These are phyloP conservation scores for Syncephalastrum racemosum DNA, from an alignment of 371 early-diverging fungal species.

Conservation along the genomic window DNA sequence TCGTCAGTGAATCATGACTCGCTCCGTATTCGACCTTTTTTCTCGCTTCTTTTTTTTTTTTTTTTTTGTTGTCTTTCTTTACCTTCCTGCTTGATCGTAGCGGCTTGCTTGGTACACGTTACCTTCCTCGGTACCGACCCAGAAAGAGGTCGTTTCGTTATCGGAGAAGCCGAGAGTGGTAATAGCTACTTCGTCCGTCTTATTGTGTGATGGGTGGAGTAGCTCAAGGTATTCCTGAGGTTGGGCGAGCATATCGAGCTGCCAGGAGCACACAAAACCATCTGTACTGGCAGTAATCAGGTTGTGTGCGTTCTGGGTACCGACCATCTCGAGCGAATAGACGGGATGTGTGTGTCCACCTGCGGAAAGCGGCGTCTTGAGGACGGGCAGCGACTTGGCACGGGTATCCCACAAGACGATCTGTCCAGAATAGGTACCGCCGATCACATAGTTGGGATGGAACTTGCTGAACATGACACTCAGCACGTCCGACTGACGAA, in stretches of 20 bases:
- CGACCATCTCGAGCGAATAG: constrained; percentile 85
- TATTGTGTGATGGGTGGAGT: constrained; percentile 70
- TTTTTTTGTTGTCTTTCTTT: constrained; percentile 6
- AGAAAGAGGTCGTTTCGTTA: constrained; percentile 89
- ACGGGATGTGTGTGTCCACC: constrained; percentile 97
- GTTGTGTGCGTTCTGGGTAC: constrained; percentile 93
- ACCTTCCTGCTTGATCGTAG: constrained; percentile 90
- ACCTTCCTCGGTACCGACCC: constrained; percentile 97
- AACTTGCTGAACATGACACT: constrained; percentile 88
- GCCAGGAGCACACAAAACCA: constrained; percentile 95
- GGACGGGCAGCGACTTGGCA: constrained; percentile 80
- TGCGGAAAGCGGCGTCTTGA: constrained; percentile 85
- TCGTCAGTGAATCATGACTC: too few relatives aligned
- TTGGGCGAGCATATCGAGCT: constrained; percentile 93
- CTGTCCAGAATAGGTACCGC: constrained; percentile 97
- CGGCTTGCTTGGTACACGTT: constrained; percentile 89
- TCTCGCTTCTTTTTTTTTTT: too few relatives aligned
- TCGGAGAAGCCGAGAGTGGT: constrained; percentile 89
- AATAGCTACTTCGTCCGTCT: constrained; percentile 91
- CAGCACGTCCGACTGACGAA: constrained; percentile 86
- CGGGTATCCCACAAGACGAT: constrained; percentile 96
- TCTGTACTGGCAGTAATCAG: constrained; percentile 91
- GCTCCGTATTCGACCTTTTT: too few relatives aligned
- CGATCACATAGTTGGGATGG: constrained; percentile 88
- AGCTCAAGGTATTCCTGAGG: constrained; percentile 80